Evolutionary conservation across 257 asterid species (phyloP).

Genomic region (Solanum commersonii): DNA sequence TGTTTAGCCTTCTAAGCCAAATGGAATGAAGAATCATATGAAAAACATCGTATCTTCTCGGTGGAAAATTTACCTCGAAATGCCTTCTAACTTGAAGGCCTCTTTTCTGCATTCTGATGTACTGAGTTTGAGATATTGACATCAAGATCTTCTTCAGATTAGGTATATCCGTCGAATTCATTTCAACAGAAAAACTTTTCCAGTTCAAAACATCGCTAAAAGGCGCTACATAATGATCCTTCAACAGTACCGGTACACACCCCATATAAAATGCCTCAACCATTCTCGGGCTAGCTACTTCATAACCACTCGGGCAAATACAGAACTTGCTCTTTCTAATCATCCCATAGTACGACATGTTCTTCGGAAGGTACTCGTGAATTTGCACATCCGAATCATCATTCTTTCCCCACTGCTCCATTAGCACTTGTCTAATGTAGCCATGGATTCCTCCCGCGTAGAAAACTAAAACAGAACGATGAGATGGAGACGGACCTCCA

Average conservation of each 20-base stretch:
- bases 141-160: slow-evolving; percentile 39
- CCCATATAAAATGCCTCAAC: slow-evolving; percentile 57
- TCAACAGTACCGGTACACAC: slow-evolving; percentile 45
- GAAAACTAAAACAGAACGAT: slow-evolving; percentile 41
- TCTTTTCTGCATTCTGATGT: slow-evolving; percentile 31
- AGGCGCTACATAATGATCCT: slow-evolving; percentile 42
- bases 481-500: slow-evolving; percentile 36
- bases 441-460: slow-evolving; percentile 52
- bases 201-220: slow-evolving; percentile 47
- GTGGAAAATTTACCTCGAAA: slow-evolving; percentile 52
- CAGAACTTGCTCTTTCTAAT: slow-evolving; percentile 48
- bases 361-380: slow-evolving; percentile 34
- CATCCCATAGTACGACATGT: slow-evolving; percentile 38
- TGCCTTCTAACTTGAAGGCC: slow-evolving; percentile 35
- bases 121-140: slow-evolving; percentile 16
- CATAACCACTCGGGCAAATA: slow-evolving; percentile 55
- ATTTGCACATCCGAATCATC: slow-evolving; percentile 29
- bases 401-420: slow-evolving; percentile 38
- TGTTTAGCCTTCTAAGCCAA: slow-evolving; percentile 50
- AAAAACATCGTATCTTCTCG: slow-evolving; percentile 39
- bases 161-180: slow-evolving; percentile 18
- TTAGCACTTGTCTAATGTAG: slow-evolving; percentile 32
- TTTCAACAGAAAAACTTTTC: slow-evolving; percentile 30
- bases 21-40: slow-evolving; percentile 53
- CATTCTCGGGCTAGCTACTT: slow-evolving; percentile 64